These are phyloP conservation scores for Cetraspora pellucida DNA, from an alignment of 192 early-diverging fungal species.

Conservation along the genomic window DNA sequence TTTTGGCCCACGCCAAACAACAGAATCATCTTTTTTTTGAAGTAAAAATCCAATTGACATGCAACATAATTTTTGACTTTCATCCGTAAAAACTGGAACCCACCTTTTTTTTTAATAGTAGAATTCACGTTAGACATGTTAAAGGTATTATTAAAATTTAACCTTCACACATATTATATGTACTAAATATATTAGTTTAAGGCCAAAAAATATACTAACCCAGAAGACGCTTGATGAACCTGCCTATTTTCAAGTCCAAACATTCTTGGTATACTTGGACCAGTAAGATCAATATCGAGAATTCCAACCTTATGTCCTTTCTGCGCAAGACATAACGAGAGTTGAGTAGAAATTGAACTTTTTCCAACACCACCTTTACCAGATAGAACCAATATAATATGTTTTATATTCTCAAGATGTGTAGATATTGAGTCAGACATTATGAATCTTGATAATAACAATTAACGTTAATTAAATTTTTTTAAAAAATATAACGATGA, in stretches of 20 bases:
- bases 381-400: slow-evolving; percentile 90
- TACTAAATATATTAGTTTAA: background rate
- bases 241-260: slow-evolving; percentile 85
- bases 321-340: slow-evolving; percentile 68
- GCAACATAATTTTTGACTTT: slow-evolving; percentile 70
- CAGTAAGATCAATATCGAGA: slow-evolving; percentile 97
- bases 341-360: slow-evolving; percentile 86
- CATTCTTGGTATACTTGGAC: slow-evolving; percentile 96
- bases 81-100: slow-evolving; percentile 77
- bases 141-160: no score
- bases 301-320: slow-evolving; percentile 79
- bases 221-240: slow-evolving; percentile 88
- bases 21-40: slow-evolving; percentile 83
- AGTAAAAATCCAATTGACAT: slow-evolving; percentile 99
- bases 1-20: slow-evolving; percentile 98
- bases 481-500: no score
- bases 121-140: no score
- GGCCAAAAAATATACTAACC: slow-evolving; percentile 52
- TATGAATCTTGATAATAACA: no score
- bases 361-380: slow-evolving; percentile 99
- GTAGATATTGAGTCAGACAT: background rate
- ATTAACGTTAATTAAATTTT: no score
- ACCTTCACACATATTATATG: no score
- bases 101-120: no score
- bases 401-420: slow-evolving; percentile 51